Percentiles rank a stretch among this genome's conserved stretches.
Conservation (phyloP, 148 eudicot species). For the Suaeda aralocaspica region DNA sequence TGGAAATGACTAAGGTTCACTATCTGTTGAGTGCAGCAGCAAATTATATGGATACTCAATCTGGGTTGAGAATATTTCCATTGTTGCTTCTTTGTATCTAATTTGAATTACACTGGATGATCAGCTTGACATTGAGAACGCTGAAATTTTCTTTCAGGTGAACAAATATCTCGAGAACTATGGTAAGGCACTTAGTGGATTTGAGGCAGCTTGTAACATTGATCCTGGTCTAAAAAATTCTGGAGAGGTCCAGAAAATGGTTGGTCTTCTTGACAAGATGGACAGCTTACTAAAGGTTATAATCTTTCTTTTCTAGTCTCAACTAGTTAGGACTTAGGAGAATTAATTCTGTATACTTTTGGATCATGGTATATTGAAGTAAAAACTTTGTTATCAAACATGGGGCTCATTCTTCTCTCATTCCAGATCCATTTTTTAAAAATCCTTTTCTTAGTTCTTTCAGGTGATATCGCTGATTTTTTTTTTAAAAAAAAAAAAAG, state of each 20-base stretch:
- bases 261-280: constrained; percentile 70
- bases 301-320: constrained; percentile 19
- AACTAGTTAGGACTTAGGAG: not conserved
- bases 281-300: constrained; percentile 59
- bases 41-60: not conserved
- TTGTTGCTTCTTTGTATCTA: not conserved
- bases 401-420: not conserved
- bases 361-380: not conserved
- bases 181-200: constrained; percentile 89
- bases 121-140: not conserved
- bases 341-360: not conserved
- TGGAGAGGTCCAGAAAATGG: constrained; percentile 65
- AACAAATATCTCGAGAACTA: constrained; percentile 87
- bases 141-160: constrained; percentile 41
- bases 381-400: not conserved
- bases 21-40: not conserved
- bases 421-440: not conserved
- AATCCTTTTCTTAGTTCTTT: no score
- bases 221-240: constrained; percentile 83
- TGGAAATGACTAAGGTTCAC: not conserved
- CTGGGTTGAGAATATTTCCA: not conserved
- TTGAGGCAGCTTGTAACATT: constrained; percentile 84
- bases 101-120: not conserved
- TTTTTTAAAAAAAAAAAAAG: no score
- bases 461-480: no score